Evolutionary conservation across 163 green algal genomes (phyloP).

Genomic region (Chloromonas sp.): DNA sequence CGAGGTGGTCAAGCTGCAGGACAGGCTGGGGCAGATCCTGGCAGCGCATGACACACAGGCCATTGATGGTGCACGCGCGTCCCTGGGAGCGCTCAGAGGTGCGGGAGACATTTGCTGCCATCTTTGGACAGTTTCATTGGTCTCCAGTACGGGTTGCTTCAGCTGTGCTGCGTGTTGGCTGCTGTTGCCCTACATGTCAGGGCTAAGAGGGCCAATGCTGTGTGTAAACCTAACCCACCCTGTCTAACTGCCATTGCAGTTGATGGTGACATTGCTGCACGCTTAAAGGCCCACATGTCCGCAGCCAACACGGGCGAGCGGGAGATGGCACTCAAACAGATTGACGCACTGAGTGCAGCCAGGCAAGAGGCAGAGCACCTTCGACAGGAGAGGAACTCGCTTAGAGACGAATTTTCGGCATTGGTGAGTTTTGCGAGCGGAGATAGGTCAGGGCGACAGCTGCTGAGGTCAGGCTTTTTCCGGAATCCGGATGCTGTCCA

Average conservation of each 20-base stretch:
- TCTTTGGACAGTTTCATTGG: no score
- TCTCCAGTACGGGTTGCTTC: no score
- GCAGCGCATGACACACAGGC: slow-evolving; percentile 1
- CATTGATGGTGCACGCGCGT: not conserved
- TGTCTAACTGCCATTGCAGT: not conserved
- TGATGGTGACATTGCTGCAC: not conserved
- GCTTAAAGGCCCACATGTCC: slow-evolving; percentile 12
- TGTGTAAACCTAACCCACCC: no score
- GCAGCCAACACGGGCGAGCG: slow-evolving; percentile 5
- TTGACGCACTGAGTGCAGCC: slow-evolving; percentile 43
- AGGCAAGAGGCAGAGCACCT: slow-evolving; percentile 47
- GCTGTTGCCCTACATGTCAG: no score
- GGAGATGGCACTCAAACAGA: slow-evolving; percentile 39
- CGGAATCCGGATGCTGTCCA: no score
- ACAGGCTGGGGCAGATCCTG: slow-evolving; percentile 20
- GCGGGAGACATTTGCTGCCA: not conserved
- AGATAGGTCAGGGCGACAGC: no score
- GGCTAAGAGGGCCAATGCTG: no score
- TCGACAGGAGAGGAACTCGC: slow-evolving; percentile 26
- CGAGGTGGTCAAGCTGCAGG: slow-evolving; percentile 41
- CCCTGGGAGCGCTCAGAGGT: not conserved
- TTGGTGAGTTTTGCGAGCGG: no score
- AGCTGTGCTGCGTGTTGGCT: no score
- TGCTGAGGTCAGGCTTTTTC: no score
- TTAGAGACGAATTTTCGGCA: slow-evolving; percentile 13